Conservation (phyloP, 2,329 filamentous ascomycete species). For the Talaromyces verruculosus region DNA sequence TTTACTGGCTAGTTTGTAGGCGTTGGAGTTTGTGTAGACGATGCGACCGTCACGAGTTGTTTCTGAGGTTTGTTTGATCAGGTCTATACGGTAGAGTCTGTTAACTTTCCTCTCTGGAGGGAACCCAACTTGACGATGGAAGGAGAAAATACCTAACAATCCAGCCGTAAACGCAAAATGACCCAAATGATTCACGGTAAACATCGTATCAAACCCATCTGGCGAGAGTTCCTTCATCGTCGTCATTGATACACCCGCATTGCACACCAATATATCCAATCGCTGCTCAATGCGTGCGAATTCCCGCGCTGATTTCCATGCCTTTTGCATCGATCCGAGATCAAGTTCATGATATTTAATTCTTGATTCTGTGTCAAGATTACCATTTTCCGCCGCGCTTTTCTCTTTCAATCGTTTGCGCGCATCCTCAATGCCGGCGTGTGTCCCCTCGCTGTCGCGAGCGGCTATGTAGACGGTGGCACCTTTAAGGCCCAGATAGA, state of each 20-base stretch:
- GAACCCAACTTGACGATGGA: not conserved
- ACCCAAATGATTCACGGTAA: slow-evolving; percentile 18
- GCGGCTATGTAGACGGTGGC: slow-evolving; percentile 20
- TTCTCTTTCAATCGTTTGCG: slow-evolving; percentile 10
- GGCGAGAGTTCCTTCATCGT: slow-evolving; percentile 18
- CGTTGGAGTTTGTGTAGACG: slow-evolving; percentile 17
- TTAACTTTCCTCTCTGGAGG: not conserved
- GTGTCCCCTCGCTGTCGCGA: slow-evolving; percentile 16
- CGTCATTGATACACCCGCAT: slow-evolving; percentile 21
- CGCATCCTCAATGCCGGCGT: slow-evolving; percentile 17
- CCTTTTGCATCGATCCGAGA: slow-evolving; percentile 16
- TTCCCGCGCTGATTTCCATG: slow-evolving; percentile 17
- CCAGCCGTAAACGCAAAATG: slow-evolving; percentile 20
- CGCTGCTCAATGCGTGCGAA: slow-evolving; percentile 11
- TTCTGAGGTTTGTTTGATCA: slow-evolving; percentile 17
- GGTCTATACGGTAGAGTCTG: not conserved
- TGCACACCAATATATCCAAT: slow-evolving; percentile 21
- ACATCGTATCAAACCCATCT: slow-evolving; percentile 20
- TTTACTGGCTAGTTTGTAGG: slow-evolving; percentile 14
- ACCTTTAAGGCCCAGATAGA: slow-evolving; percentile 20
- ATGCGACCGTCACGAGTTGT: slow-evolving; percentile 17
- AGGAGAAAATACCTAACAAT: slow-evolving; percentile 9
- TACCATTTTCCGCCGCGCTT: not conserved
- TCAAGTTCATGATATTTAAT: slow-evolving; percentile 20
- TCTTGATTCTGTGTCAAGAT: not conserved